Evolutionary conservation across 257 asterid species (phyloP), one percentile per base, ranked within the genome.

Genomic region (Penstemon barbatus): DNA sequence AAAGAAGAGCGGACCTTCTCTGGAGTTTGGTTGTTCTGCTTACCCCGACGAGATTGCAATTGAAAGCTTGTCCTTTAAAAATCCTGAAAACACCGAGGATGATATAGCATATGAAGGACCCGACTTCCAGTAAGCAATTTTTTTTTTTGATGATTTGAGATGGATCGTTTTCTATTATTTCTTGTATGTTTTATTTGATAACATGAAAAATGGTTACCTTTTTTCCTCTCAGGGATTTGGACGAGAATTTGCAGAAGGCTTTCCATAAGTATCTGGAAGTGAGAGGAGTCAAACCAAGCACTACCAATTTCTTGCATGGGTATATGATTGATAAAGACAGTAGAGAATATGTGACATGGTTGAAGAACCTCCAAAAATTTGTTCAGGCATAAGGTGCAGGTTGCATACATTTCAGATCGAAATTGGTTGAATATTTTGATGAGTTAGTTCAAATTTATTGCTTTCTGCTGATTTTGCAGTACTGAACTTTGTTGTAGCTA

Each of bases 211-310:
- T 25, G 33, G 33, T 25, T 25, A 25, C 33, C 33, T 25, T 25
- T 25, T 25, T 6, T 58, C 33, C 37, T 45, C 36, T 45, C 36
- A 89, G 97, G 75, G 96, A 91, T 68, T 84, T 94, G 91, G 99
- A 94, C 54, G 97, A 94, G 79, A 91, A 89, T 75, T 76, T 94
- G 83, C 97, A 91, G 88, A 86, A 89, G 82, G 94, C 96, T 46
- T 94, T 94, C 83, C 91, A 80, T 83, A 91, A 91, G 90, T 94
- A 91, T 78, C 78, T 94, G 51, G 97, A 94, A 79, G 77, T 84
- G 6, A 80, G 97, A 78, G 99, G 97, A 70, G 71, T 94, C 67
- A 89, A 83, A 57, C 91, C 97, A 1, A 86, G 89, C 79, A 76
- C 91, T 2, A 89, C 96, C 25, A 89, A 87, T 80, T 89, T 78